Evolutionary conservation across 441 rosid species (phyloP).

Genomic region (Capsella rubella): DNA sequence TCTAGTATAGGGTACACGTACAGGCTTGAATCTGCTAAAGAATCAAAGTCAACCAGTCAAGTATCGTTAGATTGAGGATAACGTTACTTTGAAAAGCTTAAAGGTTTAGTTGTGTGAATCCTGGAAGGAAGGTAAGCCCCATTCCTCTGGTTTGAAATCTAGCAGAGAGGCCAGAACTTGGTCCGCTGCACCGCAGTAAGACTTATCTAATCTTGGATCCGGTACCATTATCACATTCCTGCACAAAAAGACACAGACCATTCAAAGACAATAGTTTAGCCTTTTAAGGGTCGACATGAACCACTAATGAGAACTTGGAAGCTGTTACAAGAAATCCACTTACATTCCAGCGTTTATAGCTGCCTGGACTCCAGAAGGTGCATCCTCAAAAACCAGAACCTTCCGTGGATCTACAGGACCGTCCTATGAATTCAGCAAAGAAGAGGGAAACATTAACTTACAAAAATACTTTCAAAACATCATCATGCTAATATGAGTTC

Average conservation of each 20-base stretch:
- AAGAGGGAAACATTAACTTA: conserved; percentile 5
- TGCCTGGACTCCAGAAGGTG: conserved; percentile 88
- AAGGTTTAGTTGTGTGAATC: conserved; percentile 29
- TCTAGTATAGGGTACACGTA: neutral
- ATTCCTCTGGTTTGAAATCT: conserved; percentile 68
- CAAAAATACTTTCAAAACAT: neutral
- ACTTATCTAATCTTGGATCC: conserved; percentile 80
- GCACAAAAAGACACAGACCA: conserved; percentile 28
- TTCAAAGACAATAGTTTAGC: conserved; percentile 2
- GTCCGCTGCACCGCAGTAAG: conserved; percentile 65
- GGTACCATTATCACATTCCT: conserved; percentile 88
- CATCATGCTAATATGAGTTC: neutral
- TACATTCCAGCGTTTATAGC: conserved; percentile 95
- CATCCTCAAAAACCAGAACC: conserved; percentile 89
- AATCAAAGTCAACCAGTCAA: conserved; percentile 34
- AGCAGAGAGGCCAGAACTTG: conserved; percentile 69
- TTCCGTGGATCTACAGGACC: conserved; percentile 64
- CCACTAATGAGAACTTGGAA: conserved; percentile 11
- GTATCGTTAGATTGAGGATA: conserved; percentile 24
- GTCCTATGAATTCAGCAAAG: conserved; percentile 52
- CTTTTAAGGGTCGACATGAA: neutral
- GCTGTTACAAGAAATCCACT: conserved; percentile 46
- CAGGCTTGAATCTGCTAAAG: conserved; percentile 9
- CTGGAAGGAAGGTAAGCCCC: conserved; percentile 83
- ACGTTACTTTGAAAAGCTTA: conserved; percentile 6